Conservation (phyloP, 768 basidiomycete species). For the Phlegmacium glaucopus region DNA sequence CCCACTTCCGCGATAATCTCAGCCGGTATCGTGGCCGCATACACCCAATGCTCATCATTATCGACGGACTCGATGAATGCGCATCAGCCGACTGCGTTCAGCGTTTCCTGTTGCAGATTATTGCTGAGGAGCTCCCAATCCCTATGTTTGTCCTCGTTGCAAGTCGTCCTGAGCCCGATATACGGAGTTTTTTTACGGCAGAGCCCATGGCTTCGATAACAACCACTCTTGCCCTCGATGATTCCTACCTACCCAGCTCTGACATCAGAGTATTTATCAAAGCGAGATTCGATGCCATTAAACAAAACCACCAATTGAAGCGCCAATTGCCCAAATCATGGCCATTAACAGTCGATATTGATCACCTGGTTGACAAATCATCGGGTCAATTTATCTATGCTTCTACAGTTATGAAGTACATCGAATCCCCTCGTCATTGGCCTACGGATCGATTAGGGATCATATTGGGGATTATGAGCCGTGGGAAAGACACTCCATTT, state of each 20-base stretch:
- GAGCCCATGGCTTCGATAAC: constrained; percentile 1
- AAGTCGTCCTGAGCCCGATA: constrained; percentile 17
- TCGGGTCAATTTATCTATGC: too few species aligned
- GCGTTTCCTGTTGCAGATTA: constrained; percentile 7
- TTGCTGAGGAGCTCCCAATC: neutral
- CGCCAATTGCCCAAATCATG: constrained; percentile 1
- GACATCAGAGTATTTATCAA: constrained; percentile 12
- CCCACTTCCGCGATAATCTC: neutral
- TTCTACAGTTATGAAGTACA: too few species aligned
- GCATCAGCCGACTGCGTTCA: constrained; percentile 7
- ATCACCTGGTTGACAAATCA: constrained; percentile 5
- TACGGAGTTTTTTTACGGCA: constrained; percentile 11
- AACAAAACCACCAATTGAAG: constrained; percentile 4
- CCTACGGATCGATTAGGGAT: too few species aligned
- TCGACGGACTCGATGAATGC: constrained; percentile 23
- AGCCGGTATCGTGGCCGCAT: neutral
- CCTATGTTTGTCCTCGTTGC: constrained; percentile 17
- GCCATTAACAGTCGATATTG: constrained; percentile 7
- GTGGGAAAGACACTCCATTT: too few species aligned
- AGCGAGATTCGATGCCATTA: constrained; percentile 8
- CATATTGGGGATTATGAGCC: too few species aligned
- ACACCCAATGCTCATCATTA: constrained; percentile 12
- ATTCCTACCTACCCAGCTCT: constrained; percentile 3
- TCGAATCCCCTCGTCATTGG: too few species aligned
- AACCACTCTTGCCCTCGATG: constrained; percentile 4